These are phyloP conservation scores for Ceratorhiza oryzae-sativae DNA, from an alignment of 1,284 basidiomycete species.

Conservation along the genomic window DNA sequence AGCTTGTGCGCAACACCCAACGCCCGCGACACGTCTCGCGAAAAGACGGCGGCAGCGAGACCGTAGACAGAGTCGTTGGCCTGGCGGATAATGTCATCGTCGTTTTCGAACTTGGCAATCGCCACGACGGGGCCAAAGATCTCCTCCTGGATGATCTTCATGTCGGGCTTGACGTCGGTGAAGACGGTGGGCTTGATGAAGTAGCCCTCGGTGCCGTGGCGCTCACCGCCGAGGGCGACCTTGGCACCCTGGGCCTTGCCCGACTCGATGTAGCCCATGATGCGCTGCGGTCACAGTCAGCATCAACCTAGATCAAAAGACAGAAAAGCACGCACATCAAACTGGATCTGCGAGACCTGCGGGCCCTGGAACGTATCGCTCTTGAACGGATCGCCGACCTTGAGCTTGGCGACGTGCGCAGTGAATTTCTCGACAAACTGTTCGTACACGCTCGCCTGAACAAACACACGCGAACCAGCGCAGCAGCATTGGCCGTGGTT, in stretches of 20 bases:
- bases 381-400: constrained; percentile 60
- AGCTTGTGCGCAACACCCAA: constrained; percentile 77
- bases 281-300: constrained; percentile 54
- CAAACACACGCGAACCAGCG: constrained; percentile 58
- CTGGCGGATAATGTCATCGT: constrained; percentile 72
- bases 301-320: neutral
- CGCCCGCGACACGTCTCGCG: constrained; percentile 77
- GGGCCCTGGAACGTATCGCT: constrained; percentile 62
- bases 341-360: constrained; percentile 55
- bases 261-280: constrained; percentile 87
- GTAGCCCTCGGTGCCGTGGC: constrained; percentile 75
- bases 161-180: constrained; percentile 74
- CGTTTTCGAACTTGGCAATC: constrained; percentile 74
- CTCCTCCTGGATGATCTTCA: constrained; percentile 91
- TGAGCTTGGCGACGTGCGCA: constrained; percentile 52
- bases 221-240: constrained; percentile 77
- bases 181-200: constrained; percentile 88
- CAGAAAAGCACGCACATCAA: constrained; percentile 38
- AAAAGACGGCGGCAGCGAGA: constrained; percentile 87
- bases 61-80: constrained; percentile 92
- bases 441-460: constrained; percentile 58
- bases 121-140: constrained; percentile 85
- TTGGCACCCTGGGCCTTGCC: constrained; percentile 88
- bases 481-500: constrained; percentile 60
- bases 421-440: constrained; percentile 49